These are phyloP conservation scores for Pythium brassicae DNA, from an alignment of 352 stramenopile species.

Conservation along the genomic window DNA sequence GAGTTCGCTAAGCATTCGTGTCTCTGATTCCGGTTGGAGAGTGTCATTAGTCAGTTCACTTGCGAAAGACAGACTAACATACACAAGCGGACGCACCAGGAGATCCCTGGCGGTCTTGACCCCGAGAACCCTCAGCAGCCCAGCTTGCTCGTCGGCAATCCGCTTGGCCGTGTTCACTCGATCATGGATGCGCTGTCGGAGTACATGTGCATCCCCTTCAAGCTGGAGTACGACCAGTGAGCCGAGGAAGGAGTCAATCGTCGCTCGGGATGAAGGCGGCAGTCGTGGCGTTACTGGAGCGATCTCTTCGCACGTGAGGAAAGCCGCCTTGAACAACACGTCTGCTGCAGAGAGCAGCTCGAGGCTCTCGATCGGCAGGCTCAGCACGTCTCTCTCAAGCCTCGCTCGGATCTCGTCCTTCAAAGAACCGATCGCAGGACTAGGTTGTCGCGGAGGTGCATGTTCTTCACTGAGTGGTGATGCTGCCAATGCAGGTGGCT, in stretches of 20 bases:
- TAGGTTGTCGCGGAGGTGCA: neutral
- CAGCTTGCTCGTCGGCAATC: constrained; percentile 13
- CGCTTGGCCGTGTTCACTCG: constrained; percentile 20
- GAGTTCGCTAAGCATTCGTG: constrained; percentile 9
- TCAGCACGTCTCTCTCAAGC: constrained; percentile 42
- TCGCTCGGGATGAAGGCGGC: neutral
- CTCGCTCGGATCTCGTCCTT: constrained; percentile 20
- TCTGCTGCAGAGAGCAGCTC: constrained; percentile 16
- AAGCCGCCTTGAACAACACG: constrained; percentile 56
- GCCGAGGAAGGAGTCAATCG: constrained; percentile 21
- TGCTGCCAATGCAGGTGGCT: neutral
- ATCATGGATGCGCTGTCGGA: constrained; percentile 24
- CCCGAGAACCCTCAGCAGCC: constrained; percentile 14
- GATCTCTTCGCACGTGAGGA: constrained; percentile 22
- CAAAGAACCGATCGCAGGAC: neutral
- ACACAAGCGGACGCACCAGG: constrained; percentile 15
- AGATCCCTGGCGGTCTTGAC: constrained; percentile 24
- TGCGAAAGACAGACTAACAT: neutral
- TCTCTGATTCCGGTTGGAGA: constrained; percentile 6
- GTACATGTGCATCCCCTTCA: constrained; percentile 11
- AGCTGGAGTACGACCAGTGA: constrained; percentile 20
- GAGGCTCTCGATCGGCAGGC: constrained; percentile 26
- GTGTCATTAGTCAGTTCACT: neutral
- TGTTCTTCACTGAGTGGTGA: neutral
- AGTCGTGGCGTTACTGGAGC: neutral